Evolutionary conservation across 352 stramenopile genomes (phyloP), one percentile per base, ranked within the genome.

Genomic region (Pythium folliculosum): DNA sequence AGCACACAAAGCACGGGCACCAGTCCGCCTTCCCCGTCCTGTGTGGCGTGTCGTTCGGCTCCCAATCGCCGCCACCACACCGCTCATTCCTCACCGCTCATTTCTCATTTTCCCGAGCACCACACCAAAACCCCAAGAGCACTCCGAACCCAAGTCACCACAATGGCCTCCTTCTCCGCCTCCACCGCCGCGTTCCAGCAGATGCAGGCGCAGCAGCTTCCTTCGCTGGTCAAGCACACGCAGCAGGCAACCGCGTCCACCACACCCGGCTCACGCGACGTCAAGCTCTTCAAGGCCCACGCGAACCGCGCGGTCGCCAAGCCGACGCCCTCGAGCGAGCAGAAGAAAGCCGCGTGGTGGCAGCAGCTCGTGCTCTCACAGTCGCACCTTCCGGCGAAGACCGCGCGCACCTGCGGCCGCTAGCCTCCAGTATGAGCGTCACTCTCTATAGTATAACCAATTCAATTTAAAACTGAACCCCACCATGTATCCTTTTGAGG

Each of bases 121-220:
- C 9, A 43, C 37, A 2, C 14, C 37, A 43, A 43, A 7, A 2
- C 14, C 14, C 10, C 37, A 43, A 43, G 37, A 32, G 5, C 27
- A 32, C 27, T 32, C 27, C 37, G 14, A 43, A 43, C 37, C 37
- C 22, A 17, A 32, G 7, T 21, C 16, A 30, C 48, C 12, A 54
- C 48, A 9, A 54, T 54, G 48, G 27, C 12, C 48, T 27, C 48
- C 10, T 27, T 54, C 48, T 54, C 48, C 22, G 48, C 48, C 13
- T 32, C 48, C 48, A 54, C 48, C 48, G 48, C 25, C 48, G 48
- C 50, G 12, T 56, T 56, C 50, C 50, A n/a, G 17, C 50, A 56
- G 50, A 43, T 40, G 6, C 23, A 38, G 6, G 3, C 25, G 23
- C 50, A 56, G 23, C 50, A 56, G 22, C 14, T 56, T 8, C n/a